Conservation (phyloP, 1,139 yeast species). For the Pichia sorboxylosa region DNA sequence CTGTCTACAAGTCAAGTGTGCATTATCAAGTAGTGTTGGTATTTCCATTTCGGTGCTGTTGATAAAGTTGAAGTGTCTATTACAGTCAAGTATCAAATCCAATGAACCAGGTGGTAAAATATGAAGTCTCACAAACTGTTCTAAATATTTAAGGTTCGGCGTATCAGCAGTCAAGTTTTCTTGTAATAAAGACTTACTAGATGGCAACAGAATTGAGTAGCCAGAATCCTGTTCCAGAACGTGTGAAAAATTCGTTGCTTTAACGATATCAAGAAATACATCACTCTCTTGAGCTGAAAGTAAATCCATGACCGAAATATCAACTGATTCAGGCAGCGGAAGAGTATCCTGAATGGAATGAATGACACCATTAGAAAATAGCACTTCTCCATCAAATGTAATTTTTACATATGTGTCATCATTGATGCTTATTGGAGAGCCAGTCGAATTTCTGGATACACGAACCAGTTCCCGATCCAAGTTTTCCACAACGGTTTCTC, state of each 20-base stretch:
- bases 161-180: conserved; percentile 39
- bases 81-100: conserved; percentile 32
- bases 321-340: conserved; percentile 45
- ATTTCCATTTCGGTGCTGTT: conserved; percentile 14
- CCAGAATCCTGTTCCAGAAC: conserved; percentile 23
- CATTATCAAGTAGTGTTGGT: conserved; percentile 33
- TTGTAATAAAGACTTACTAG: conserved; percentile 41
- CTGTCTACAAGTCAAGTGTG: conserved; percentile 34
- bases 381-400: conserved; percentile 42
- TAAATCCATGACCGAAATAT: conserved; percentile 46
- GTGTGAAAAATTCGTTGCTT: conserved; percentile 24
- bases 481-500: conserved; percentile 22
- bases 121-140: conserved; percentile 54
- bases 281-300: conserved; percentile 37
- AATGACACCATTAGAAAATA: conserved; percentile 77
- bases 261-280: conserved; percentile 39
- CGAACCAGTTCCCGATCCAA: conserved; percentile 25
- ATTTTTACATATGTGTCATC: neutral
- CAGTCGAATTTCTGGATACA: conserved; percentile 2
- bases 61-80: conserved; percentile 14
- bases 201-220: conserved; percentile 69
- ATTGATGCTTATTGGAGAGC: conserved; percentile 1
- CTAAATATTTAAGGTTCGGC: conserved; percentile 31
- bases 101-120: conserved; percentile 46
- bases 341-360: conserved; percentile 50